Percentiles rank a stretch among this genome's conserved stretches.
These are phyloP conservation scores for Neonectria hederae DNA, from an alignment of 2,329 filamentous ascomycete species.

Conservation along the genomic window DNA sequence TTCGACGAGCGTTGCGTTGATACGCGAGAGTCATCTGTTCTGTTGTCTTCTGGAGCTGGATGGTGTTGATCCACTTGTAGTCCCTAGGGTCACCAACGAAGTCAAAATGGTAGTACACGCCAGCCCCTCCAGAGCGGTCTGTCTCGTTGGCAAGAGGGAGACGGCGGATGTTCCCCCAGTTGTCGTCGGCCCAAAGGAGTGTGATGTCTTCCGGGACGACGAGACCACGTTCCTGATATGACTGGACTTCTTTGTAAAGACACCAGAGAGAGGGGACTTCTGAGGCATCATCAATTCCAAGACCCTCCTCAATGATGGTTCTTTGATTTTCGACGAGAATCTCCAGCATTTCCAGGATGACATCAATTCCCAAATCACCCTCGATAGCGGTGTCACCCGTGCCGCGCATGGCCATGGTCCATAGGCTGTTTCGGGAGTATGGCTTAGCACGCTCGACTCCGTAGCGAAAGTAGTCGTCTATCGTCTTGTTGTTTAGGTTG, in stretches of 20 bases:
- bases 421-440: constrained; percentile 66
- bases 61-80: constrained; percentile 68
- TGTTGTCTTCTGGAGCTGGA: constrained; percentile 43
- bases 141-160: constrained; percentile 65
- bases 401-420: constrained; percentile 77
- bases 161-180: constrained; percentile 68
- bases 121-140: constrained; percentile 63
- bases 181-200: constrained; percentile 71
- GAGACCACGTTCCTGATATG: constrained; percentile 70
- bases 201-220: constrained; percentile 70
- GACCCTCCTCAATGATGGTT: background rate
- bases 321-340: background rate
- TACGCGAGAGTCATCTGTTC: constrained; percentile 61
- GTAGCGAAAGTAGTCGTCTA: constrained; percentile 74
- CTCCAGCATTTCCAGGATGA: constrained; percentile 52
- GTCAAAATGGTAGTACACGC: constrained; percentile 69
- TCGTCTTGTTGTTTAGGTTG: constrained; percentile 73
- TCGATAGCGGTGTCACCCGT: constrained; percentile 71
- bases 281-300: constrained; percentile 20
- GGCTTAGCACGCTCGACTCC: constrained; percentile 69
- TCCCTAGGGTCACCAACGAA: constrained; percentile 70
- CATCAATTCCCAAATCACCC: constrained; percentile 54
- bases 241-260: constrained; percentile 70
- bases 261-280: constrained; percentile 64
- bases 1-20: constrained; percentile 56